These are phyloP conservation scores for Cenococcum geophilum DNA, from an alignment of 495 filamentous ascomycete genomes.

Conservation along the genomic window DNA sequence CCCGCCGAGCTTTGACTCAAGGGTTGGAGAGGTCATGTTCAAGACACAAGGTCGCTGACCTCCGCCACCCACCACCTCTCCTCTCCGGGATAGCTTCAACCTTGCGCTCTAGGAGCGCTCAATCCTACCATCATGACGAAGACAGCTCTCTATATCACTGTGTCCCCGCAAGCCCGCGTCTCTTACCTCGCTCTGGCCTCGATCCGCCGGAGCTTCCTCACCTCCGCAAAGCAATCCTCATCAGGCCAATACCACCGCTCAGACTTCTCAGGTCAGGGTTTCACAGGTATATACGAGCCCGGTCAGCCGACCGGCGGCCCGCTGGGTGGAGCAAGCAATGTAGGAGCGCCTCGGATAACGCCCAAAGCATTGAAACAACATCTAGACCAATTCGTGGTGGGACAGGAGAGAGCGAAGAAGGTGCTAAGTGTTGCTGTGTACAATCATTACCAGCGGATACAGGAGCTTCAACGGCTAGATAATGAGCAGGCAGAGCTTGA, in stretches of 20 bases:
- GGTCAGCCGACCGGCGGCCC: slow-evolving; percentile 45
- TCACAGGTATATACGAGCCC: slow-evolving; percentile 71
- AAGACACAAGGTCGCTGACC: neutral
- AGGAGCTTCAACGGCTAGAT: slow-evolving; percentile 66
- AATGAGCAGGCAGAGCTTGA: slow-evolving; percentile 66
- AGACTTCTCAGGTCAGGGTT: slow-evolving; percentile 60
- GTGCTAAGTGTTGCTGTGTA: slow-evolving; percentile 89
- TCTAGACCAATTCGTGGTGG: slow-evolving; percentile 92
- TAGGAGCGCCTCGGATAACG: slow-evolving; percentile 50
- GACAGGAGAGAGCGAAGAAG: slow-evolving; percentile 94
- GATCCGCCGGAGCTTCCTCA: slow-evolving; percentile 25
- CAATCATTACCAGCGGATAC: slow-evolving; percentile 89
- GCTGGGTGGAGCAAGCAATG: slow-evolving; percentile 28
- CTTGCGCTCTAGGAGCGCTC: neutral
- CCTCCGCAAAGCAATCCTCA: slow-evolving; percentile 7
- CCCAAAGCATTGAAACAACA: slow-evolving; percentile 79
- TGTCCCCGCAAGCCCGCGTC: slow-evolving; percentile 34
- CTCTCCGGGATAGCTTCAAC: neutral
- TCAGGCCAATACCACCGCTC: slow-evolving; percentile 51
- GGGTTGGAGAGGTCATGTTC: neutral
- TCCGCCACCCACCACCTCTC: neutral
- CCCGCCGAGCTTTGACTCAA: slow-evolving; percentile 4
- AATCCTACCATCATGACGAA: neutral
- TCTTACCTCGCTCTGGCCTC: slow-evolving; percentile 42
- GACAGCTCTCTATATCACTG: slow-evolving; percentile 14